Base-by-base conservation (phyloP, 768 basidiomycete genomes). In the Suillus discolor region DNA sequence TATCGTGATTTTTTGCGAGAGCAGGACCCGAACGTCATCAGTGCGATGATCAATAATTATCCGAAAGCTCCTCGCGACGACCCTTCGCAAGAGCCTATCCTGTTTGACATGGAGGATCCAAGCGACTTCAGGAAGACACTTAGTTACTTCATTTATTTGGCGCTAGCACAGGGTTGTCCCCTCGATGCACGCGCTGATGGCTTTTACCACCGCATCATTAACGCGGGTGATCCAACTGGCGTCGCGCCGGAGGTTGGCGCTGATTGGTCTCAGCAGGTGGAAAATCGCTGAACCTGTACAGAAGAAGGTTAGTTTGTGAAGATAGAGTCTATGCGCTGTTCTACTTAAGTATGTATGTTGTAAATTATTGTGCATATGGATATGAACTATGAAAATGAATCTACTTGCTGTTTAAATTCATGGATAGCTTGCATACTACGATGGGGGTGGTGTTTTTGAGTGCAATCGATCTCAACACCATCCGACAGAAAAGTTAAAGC, bases 121-220 rank as follows among this genome's bases (percentile, higher is more conserved):
- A 18, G 13, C 1, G 62, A 62, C 45, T 61, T 44, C 23, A 23
- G 34, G 38, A 36, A 61, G 25, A 59, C 62, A 9, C 39, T 66
- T 16, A 59, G 63, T 42, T 47, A 45, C 41, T 65, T 62, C n/a
- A 34, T 59, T 16, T 57, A 66, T n/a, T 28, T 61, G 15, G 65
- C 67, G 2, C 7, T 60, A 20, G 62, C 57, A 20, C 57, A 54
- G 13, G 65, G 67, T 51, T 65, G 65, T 25, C 65, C 67, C 23
- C 65, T 68, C 11, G 57, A 68, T 45, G 67, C 55, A 11, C 66
- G 67, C 15, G 61, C 61, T 25, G 51, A 68, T n/a, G 62, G 51
- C 28, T 23, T 8, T 15, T 66, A 62, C 34, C 65, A 41, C 28
- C 62, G 67, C 18, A 38, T 66, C 7, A 8, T 68, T 1, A 34